Conservation (phyloP, 1,139 yeast genomes). For the Kodamaea plutei region DNA sequence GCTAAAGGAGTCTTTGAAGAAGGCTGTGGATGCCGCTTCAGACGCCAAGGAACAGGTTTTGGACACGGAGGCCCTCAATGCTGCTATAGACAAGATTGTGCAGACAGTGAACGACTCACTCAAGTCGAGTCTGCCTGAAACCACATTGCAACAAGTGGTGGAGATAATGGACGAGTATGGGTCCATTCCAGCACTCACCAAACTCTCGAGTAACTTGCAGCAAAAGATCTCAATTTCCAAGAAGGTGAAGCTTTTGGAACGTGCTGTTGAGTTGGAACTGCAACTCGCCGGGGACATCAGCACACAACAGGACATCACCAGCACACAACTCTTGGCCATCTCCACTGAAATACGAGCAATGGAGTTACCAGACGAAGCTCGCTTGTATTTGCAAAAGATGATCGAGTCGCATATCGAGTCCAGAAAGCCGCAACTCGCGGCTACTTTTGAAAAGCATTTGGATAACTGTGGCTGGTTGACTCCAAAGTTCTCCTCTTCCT, state of each 20-base stretch:
- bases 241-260: constrained; percentile 6
- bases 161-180: constrained; percentile 11
- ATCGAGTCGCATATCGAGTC: constrained; percentile 1
- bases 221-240: constrained; percentile 1
- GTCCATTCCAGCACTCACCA: constrained; percentile 13
- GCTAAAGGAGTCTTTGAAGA: constrained; percentile 2
- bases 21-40: constrained; percentile 3
- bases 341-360: constrained; percentile 4
- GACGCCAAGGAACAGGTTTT: constrained; percentile 1
- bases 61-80: constrained; percentile 5
- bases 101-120: constrained; percentile 6
- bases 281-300: constrained; percentile 2
- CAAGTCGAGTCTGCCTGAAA: constrained; percentile 5
- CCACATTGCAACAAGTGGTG: constrained; percentile 8
- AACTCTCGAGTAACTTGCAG: constrained; percentile 11
- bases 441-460: constrained; percentile 5
- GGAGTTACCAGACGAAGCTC: constrained; percentile 5
- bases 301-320: constrained; percentile 1
- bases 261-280: constrained; percentile 8
- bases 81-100: constrained; percentile 6
- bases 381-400: constrained; percentile 1
- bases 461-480: constrained; percentile 8
- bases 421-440: constrained; percentile 4
- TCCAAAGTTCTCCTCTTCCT: constrained; percentile 5
- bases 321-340: constrained; percentile 1